Percentiles rank a stretch among this genome's conserved stretches.
These are phyloP conservation scores for Metschnikowia lachancei DNA, from an alignment of 805 yeast species.

Conservation along the genomic window DNA sequence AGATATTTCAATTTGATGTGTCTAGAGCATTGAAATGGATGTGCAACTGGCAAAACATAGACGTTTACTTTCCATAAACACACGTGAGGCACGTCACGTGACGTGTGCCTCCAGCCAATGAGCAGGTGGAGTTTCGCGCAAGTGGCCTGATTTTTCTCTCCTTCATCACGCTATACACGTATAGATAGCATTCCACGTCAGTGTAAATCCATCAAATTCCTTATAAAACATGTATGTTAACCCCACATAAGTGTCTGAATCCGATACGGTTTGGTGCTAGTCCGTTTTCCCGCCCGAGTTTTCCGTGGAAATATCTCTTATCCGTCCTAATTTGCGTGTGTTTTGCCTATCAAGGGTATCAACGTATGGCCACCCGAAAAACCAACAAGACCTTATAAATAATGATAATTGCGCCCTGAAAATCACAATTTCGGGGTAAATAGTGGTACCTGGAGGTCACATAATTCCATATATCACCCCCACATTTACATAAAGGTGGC, in stretches of 20 bases:
- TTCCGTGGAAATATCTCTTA: too few relatives aligned
- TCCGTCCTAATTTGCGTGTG: too few relatives aligned
- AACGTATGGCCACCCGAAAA: too few relatives aligned
- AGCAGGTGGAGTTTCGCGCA: slow-evolving; percentile 9
- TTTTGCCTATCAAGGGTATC: too few relatives aligned
- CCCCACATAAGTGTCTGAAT: background rate
- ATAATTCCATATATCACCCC: background rate
- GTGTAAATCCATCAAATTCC: slow-evolving; percentile 1
- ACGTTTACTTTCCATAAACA: too few relatives aligned
- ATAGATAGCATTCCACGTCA: slow-evolving; percentile 4
- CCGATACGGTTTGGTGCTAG: background rate
- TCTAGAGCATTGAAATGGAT: too few relatives aligned
- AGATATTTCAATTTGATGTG: too few relatives aligned
- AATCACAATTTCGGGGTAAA: too few relatives aligned
- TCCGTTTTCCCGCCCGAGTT: background rate
- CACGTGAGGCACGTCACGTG: background rate
- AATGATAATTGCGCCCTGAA: too few relatives aligned
- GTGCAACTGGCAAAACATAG: too few relatives aligned
- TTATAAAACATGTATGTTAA: slow-evolving; percentile 4
- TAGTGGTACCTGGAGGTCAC: too few relatives aligned
- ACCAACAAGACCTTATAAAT: too few relatives aligned
- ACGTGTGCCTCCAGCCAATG: slow-evolving; percentile 8
- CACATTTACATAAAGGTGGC: background rate
- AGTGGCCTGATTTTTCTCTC: slow-evolving; percentile 12
- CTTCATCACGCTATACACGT: slow-evolving; percentile 1